Evolutionary conservation across 2,329 filamentous ascomycete species (phyloP).

Genomic region (Pestalotiopsis sp.): DNA sequence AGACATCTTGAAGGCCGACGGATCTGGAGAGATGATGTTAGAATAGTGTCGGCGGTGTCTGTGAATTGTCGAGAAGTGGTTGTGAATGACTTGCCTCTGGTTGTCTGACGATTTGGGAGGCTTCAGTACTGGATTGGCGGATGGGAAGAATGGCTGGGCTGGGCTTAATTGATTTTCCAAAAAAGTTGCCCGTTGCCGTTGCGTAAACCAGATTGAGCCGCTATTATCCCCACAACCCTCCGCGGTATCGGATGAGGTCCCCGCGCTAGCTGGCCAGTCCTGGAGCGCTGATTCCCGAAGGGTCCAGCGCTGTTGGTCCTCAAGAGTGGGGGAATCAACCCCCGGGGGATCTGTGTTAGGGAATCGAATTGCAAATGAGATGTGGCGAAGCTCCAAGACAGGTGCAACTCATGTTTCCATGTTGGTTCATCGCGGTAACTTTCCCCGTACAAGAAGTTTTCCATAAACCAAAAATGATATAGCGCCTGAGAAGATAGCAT

Average conservation of each 20-base stretch:
- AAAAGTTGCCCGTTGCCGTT: slow-evolving; percentile 4
- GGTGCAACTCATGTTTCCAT: not conserved
- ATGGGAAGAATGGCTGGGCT: not conserved
- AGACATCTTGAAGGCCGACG: slow-evolving; percentile 53
- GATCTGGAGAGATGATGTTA: slow-evolving; percentile 2
- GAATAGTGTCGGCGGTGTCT: not conserved
- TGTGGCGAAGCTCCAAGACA: not conserved
- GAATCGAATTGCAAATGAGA: not conserved
- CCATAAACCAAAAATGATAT: not conserved
- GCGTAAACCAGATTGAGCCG: slow-evolving; percentile 2
- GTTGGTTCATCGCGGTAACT: not conserved
- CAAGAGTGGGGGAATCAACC: not conserved
- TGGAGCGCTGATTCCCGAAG: not conserved
- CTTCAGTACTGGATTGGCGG: not conserved
- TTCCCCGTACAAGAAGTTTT: not conserved
- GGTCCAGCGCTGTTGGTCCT: not conserved
- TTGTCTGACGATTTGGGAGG: not conserved
- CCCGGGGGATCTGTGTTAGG: not conserved
- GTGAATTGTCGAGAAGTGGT: not conserved
- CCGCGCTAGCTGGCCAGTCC: not conserved
- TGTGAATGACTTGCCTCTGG: not conserved
- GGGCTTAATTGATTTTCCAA: slow-evolving; percentile 5
- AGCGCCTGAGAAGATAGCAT: not conserved
- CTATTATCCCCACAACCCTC: slow-evolving; percentile 1
- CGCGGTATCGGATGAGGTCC: slow-evolving; percentile 8